Evolutionary conservation across 306 rosid genomes (phyloP).

Genomic region (Ormosia emarginata): DNA sequence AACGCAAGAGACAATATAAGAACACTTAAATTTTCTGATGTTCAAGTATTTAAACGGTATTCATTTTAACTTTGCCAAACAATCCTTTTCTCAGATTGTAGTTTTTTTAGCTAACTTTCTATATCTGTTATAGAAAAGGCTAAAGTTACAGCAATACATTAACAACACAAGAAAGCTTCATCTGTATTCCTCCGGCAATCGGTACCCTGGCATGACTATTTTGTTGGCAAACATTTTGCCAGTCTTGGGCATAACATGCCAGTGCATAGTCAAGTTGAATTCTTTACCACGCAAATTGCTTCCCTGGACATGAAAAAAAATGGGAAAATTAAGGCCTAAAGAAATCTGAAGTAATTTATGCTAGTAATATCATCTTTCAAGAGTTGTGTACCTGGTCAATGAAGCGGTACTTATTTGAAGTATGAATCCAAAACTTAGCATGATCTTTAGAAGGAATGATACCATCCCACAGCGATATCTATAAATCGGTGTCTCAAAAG

Average conservation of each 20-base stretch:
- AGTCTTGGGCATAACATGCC: conserved; percentile 93
- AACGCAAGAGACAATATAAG: neutral
- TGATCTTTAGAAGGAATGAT: conserved; percentile 66
- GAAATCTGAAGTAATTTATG: neutral
- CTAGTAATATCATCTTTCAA: neutral
- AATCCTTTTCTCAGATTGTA: conserved; percentile 10
- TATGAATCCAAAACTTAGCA: conserved; percentile 58
- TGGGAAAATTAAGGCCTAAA: neutral
- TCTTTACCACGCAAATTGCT: conserved; percentile 68
- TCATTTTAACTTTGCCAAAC: conserved; percentile 1
- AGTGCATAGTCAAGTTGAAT: conserved; percentile 80
- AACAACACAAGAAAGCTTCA: conserved; percentile 28
- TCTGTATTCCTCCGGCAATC: conserved; percentile 62
- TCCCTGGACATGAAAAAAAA: conserved; percentile 45
- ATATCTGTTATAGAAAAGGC: neutral
- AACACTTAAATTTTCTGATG: neutral
- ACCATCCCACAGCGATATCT: conserved; percentile 91
- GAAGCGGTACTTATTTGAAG: conserved; percentile 75
- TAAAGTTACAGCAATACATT: conserved; percentile 22
- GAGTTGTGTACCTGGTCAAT: conserved; percentile 57
- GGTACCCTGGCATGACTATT: conserved; percentile 57
- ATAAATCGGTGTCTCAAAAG: neutral
- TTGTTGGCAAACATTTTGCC: conserved; percentile 69
- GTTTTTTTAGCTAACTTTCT: conserved; percentile 1
- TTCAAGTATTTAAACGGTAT: conserved; percentile 12